phyloP scores from a whole-genome alignment of 2,329 filamentous ascomycete genomes.

The Plectosphaerella plurivora region DNA sequence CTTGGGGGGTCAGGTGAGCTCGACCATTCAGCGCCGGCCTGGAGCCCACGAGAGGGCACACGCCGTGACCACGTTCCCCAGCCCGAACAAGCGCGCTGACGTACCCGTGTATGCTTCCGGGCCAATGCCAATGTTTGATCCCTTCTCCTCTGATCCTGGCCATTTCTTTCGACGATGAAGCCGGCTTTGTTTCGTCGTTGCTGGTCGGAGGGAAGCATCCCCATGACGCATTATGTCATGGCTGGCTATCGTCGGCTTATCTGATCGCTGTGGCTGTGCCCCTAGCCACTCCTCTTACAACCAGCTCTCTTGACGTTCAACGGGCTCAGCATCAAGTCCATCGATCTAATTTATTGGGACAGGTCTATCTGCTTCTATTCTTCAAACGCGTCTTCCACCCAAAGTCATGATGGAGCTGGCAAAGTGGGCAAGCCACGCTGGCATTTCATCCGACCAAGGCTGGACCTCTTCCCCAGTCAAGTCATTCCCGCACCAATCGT shows the following conservation, averaged over 20 bases:
- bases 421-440: too few species aligned
- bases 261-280: background rate
- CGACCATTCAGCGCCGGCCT: slow-evolving; percentile 3
- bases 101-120: background rate
- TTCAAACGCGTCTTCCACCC: too few species aligned
- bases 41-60: background rate
- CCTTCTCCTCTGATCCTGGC: background rate
- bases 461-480: too few species aligned
- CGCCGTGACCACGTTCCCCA: background rate
- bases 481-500: too few species aligned
- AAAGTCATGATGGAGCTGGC: too few species aligned
- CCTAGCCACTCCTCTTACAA: background rate
- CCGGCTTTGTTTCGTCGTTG: background rate
- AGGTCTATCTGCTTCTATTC: too few species aligned
- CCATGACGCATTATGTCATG: background rate
- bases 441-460: too few species aligned
- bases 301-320: too few species aligned
- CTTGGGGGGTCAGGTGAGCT: background rate
- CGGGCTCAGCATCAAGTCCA: too few species aligned
- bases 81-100: background rate
- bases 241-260: background rate
- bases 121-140: background rate
- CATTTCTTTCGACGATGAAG: background rate
- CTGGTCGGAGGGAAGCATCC: too few species aligned
- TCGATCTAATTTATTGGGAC: too few species aligned